Percentiles rank a stretch among this genome's conserved stretches.
phyloP scores from a whole-genome alignment of 345 rosid genomes.

The Citrus maxima region DNA sequence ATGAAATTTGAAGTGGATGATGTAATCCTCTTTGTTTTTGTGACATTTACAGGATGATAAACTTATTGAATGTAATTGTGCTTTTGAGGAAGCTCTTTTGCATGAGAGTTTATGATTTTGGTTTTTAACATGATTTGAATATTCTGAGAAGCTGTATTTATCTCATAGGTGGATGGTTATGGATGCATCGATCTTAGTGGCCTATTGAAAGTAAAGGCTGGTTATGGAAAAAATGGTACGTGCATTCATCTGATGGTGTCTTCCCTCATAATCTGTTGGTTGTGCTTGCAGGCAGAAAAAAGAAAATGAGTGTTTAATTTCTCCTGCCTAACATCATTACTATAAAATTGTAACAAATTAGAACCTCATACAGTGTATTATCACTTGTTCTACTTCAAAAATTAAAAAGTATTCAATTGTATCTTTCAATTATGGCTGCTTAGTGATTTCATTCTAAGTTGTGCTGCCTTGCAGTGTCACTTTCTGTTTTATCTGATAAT shows the following conservation, averaged over 20 bases:
- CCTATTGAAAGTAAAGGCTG: conserved; percentile 53
- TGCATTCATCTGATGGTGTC: background rate
- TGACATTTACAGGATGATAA: background rate
- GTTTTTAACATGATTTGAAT: background rate
- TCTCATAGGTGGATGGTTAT: conserved; percentile 40
- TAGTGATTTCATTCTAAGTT: background rate
- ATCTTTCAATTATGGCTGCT: background rate
- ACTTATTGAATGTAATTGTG: background rate
- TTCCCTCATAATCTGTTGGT: background rate
- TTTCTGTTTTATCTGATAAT: conserved; percentile 30
- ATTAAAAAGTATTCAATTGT: background rate
- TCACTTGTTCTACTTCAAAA: background rate
- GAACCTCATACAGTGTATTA: background rate
- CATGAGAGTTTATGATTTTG: background rate
- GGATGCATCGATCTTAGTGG: conserved; percentile 67
- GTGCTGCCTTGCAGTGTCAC: conserved; percentile 33
- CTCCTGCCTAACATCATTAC: background rate
- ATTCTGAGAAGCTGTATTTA: background rate
- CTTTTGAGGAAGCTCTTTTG: background rate
- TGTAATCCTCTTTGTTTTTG: background rate
- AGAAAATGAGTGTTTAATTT: background rate
- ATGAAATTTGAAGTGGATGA: background rate
- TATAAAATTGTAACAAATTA: background rate
- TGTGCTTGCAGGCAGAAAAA: background rate
- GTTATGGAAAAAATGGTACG: conserved; percentile 57